Percentiles rank a stretch among this genome's conserved stretches.
These are phyloP conservation scores for Neonectria sp. DNA, from an alignment of 2,329 filamentous ascomycete species.

Conservation along the genomic window DNA sequence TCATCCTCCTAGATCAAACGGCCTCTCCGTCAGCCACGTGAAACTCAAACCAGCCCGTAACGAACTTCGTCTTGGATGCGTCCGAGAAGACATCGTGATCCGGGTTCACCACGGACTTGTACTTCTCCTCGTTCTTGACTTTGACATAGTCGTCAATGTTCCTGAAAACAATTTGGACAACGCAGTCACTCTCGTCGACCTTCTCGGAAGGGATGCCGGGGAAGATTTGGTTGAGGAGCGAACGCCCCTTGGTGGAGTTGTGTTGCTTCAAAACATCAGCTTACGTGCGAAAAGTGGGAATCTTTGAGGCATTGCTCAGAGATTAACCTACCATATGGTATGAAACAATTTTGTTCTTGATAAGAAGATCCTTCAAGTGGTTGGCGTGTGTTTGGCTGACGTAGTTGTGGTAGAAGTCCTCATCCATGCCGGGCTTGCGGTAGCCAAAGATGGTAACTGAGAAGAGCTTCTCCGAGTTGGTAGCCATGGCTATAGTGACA, in stretches of 20 bases:
- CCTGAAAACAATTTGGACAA: conserved; percentile 38
- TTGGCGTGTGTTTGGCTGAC: conserved; percentile 41
- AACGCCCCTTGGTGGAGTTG: conserved; percentile 36
- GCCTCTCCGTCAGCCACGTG: conserved; percentile 35
- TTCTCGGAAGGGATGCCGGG: conserved; percentile 35
- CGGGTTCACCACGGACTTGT: conserved; percentile 34
- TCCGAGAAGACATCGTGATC: conserved; percentile 39
- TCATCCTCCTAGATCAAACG: conserved; percentile 16
- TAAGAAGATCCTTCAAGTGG: conserved; percentile 39
- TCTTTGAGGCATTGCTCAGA: too few species aligned
- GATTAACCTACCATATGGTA: conserved; percentile 39
- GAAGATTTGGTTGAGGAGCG: conserved; percentile 29
- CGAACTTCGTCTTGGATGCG: conserved; percentile 34
- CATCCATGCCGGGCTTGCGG: conserved; percentile 38
- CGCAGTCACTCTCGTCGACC: conserved; percentile 30
- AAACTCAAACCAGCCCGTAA: conserved; percentile 44
- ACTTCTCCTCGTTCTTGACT: conserved; percentile 36
- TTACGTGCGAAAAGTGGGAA: neutral
- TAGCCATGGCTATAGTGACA: conserved; percentile 14
- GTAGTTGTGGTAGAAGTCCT: conserved; percentile 42
- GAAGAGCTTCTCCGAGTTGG: conserved; percentile 31
- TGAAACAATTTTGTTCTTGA: conserved; percentile 43
- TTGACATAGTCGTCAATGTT: conserved; percentile 35
- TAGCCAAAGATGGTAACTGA: conserved; percentile 44
- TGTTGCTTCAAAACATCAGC: conserved; percentile 36